phyloP scores from a whole-genome alignment of 2,329 filamentous ascomycete genomes.

The Mycosphaerelloides madeirae region DNA sequence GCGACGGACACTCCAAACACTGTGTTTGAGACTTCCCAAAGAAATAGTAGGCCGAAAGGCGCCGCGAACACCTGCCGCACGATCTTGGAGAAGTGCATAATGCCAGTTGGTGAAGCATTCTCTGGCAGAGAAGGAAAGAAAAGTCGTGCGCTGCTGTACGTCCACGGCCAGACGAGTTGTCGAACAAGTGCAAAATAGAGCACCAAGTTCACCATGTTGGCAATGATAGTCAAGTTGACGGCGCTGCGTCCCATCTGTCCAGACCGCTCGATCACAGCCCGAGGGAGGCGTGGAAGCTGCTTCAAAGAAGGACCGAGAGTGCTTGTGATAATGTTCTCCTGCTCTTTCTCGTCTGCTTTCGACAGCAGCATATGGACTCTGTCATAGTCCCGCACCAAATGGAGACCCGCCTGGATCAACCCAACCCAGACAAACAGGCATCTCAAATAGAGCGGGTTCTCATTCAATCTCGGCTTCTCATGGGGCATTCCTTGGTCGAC shows the following conservation, averaged over 20 bases:
- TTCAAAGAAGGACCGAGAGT: conserved; percentile 1
- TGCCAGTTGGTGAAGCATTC: conserved; percentile 56
- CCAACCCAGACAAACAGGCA: conserved; percentile 66
- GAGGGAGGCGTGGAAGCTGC: conserved; percentile 8
- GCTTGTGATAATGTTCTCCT: conserved; percentile 3
- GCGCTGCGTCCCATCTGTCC: conserved; percentile 13
- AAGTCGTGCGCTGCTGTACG: conserved; percentile 64
- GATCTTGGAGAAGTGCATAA: conserved; percentile 32
- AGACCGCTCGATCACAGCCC: conserved; percentile 4
- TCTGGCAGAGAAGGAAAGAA: conserved; percentile 70
- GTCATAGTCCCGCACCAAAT: conserved; percentile 72
- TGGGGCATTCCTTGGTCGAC: conserved; percentile 62
- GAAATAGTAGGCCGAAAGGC: conserved; percentile 60
- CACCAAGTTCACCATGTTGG: conserved; percentile 29
- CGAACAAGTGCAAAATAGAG: conserved; percentile 63
- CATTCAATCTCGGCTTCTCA: conserved; percentile 75
- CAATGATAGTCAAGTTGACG: conserved; percentile 16
- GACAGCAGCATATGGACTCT: conserved; percentile 49
- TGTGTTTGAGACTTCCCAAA: conserved; percentile 74
- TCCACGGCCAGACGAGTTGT: conserved; percentile 61
- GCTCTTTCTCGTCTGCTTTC: conserved; percentile 25
- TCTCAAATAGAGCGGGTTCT: conserved; percentile 76
- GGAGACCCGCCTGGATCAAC: conserved; percentile 61
- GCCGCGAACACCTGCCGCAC: conserved; percentile 43
- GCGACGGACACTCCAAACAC: conserved; percentile 77